Evolutionary conservation across 805 yeast genomes (phyloP).

Genomic region (Cyberlindnera mycetangii): DNA sequence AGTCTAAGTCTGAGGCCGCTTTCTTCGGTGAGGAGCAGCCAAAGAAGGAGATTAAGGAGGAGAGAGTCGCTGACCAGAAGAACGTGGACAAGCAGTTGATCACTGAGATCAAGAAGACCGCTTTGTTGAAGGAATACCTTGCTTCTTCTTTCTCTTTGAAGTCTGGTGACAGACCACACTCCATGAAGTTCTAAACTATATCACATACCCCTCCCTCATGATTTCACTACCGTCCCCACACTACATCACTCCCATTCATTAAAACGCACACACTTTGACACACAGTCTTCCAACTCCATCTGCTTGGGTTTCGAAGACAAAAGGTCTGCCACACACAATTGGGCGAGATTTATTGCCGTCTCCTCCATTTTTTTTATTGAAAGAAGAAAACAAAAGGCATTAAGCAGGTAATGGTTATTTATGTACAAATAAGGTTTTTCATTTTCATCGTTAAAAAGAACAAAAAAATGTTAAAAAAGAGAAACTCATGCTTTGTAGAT

Average conservation of each 20-base stretch:
- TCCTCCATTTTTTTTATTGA: not conserved
- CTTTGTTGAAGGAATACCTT: conserved; percentile 94
- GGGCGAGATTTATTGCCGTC: conserved; percentile 4
- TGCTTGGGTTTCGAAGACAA: no score
- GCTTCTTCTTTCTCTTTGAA: conserved; percentile 93
- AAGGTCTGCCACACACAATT: no score
- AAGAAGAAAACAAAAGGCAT: not conserved
- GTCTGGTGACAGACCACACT: conserved; percentile 98
- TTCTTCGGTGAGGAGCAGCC: conserved; percentile 75
- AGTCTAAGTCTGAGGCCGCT: conserved; percentile 87
- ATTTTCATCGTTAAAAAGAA: conserved; percentile 20
- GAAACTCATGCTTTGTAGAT: no score
- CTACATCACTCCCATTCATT: not conserved
- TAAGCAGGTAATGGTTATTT: conserved; percentile 22
- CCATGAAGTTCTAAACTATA: conserved; percentile 83
- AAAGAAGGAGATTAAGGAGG: conserved; percentile 87
- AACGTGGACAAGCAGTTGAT: conserved; percentile 88
- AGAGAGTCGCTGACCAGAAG: conserved; percentile 97
- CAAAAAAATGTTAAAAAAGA: conserved; percentile 21
- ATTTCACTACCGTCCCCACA: not conserved
- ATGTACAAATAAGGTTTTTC: conserved; percentile 24
- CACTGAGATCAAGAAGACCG: conserved; percentile 93
- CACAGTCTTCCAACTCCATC: not conserved
- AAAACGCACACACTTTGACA: not conserved
- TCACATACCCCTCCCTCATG: not conserved